Evolutionary conservation across 306 rosid genomes (phyloP).

Genomic region (Cucurbita moschata): DNA sequence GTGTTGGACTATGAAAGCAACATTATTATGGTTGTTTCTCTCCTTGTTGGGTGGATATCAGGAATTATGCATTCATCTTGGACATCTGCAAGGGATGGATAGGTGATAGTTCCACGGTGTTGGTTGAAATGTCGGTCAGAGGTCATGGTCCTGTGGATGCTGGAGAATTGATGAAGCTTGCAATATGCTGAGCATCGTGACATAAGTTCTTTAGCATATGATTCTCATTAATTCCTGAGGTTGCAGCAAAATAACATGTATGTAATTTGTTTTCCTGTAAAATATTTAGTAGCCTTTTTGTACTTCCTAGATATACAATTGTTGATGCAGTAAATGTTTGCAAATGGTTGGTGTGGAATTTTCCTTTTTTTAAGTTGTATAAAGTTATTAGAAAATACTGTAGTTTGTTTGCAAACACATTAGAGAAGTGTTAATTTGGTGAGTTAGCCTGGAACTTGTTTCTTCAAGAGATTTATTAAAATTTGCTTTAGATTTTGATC

Average conservation of each 20-base stretch:
- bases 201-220: neutral
- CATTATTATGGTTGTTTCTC: neutral
- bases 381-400: neutral
- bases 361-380: neutral
- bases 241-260: neutral
- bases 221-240: neutral
- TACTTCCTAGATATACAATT: neutral
- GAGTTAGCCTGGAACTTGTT: neutral
- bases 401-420: neutral
- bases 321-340: neutral
- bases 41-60: neutral
- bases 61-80: neutral
- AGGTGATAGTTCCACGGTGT: neutral
- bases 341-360: neutral
- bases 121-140: constrained; percentile 1
- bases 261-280: neutral
- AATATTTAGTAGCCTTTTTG: neutral
- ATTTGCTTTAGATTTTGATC: neutral
- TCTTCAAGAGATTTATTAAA: neutral
- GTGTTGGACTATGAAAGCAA: neutral
- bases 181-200: neutral
- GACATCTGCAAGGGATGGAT: neutral
- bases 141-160: neutral
- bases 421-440: neutral
- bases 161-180: neutral